Evolutionary conservation across 2,329 filamentous ascomycete genomes (phyloP), one percentile per base, ranked within the genome.

Genomic region (Aspergillus niger): DNA sequence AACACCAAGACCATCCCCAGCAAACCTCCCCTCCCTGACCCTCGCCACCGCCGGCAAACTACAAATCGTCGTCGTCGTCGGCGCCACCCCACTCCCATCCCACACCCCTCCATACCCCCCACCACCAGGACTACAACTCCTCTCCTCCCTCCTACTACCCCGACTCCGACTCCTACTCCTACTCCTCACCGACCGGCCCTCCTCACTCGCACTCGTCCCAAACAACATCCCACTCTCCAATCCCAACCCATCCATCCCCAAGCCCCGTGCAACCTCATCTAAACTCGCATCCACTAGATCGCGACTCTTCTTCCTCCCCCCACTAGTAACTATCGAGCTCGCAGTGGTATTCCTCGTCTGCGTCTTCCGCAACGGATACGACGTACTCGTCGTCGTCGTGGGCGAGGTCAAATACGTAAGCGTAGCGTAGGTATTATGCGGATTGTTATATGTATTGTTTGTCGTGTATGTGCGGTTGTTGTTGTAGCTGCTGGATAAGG

Each of bases 401-500:
- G 32, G 32, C 11, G 32, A 36, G 10, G 32, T 36, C 11, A 36
- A 1, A 6, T 36, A 36, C 5, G 32, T 36, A 5, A 36, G 32
- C 5, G 32, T 36, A 13, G 32, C 32, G 32, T 36, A 36, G 32
- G 32, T 36, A 36, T 36, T 36, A 36, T 36, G 15, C 0, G 50
- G 20, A 22, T 13, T 38, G 10, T 41, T 43, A 36, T 51, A 48
- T n/a, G 22, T 38, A 17, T 53, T 48, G 7, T 44, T n/a, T 8
- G 57, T 36, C 15, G 48, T 22, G 26, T 20, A 17, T 49, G 36
- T n/a, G 49, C 32, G 32, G 32, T 36, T 36, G 10, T 17, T 54
- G 10, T 17, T 48, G 52, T 30, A 48, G 54, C 32, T 15, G 61
- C 51, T 17, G 38, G 24, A 17, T 59, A 69, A 32, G 13, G 58